Conservation (phyloP, 1,284 basidiomycete species). For the Boletus sp. region DNA sequence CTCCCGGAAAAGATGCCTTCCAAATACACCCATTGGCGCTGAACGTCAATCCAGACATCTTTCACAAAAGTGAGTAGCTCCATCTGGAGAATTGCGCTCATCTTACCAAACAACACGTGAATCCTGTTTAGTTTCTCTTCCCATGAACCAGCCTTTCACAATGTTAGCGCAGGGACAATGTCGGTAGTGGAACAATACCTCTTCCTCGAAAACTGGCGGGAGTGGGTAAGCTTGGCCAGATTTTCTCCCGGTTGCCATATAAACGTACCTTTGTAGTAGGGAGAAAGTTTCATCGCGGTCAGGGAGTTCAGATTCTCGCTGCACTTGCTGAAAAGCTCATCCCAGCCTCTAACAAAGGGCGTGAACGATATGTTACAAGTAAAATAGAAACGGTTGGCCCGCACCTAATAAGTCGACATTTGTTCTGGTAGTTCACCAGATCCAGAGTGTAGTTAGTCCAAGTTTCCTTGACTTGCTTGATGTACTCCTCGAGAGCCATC, state of each 20-base stretch:
- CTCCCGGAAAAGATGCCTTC: conserved; percentile 99
- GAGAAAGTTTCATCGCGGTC: conserved; percentile 94
- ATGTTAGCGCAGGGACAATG: conserved; percentile 14
- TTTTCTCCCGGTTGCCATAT: neutral
- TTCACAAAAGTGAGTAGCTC: conserved; percentile 14
- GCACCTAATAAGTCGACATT: conserved; percentile 90
- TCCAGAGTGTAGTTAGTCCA: conserved; percentile 97
- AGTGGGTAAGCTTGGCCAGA: conserved; percentile 9
- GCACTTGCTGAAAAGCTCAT: conserved; percentile 95
- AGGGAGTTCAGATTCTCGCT: conserved; percentile 95
- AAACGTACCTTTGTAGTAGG: conserved; percentile 84
- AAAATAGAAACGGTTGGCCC: conserved; percentile 11
- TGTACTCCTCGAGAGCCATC: conserved; percentile 93
- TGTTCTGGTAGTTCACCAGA: conserved; percentile 98
- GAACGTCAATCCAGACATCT: conserved; percentile 99
- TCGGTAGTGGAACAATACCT: conserved; percentile 40
- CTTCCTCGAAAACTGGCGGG: conserved; percentile 82
- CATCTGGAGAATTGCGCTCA: neutral
- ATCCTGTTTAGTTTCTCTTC: conserved; percentile 94
- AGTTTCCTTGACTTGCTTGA: conserved; percentile 92
- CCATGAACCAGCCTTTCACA: conserved; percentile 74
- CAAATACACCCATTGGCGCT: conserved; percentile 99
- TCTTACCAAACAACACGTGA: conserved; percentile 88
- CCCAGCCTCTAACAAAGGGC: conserved; percentile 76
- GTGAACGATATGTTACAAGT: conserved; percentile 12